A percentile compares a stretch with the other conserved stretches of the same genome.
These are phyloP conservation scores for Collybia sordida DNA, from an alignment of 768 basidiomycete species.

Conservation along the genomic window DNA sequence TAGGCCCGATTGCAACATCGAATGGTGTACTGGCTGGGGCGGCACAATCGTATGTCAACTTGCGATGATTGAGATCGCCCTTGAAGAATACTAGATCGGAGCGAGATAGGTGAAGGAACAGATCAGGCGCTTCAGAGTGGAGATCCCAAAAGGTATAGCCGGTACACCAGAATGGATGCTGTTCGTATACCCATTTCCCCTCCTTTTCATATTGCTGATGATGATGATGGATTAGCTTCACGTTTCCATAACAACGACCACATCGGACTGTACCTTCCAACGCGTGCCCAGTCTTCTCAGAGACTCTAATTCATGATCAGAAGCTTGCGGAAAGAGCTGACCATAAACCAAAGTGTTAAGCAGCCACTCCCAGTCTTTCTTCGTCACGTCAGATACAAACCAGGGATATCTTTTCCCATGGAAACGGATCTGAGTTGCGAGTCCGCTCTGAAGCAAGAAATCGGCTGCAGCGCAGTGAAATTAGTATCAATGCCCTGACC, in stretches of 20 bases:
- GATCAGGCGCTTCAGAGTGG: conserved; percentile 80
- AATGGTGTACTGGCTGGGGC: conserved; percentile 88
- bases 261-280: conserved; percentile 70
- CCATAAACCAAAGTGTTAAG: conserved; percentile 88
- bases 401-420: conserved; percentile 95
- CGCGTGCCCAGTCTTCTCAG: conserved; percentile 75
- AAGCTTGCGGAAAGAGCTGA: conserved; percentile 84
- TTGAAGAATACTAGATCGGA: conserved; percentile 94
- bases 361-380: conserved; percentile 93
- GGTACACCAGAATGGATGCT: conserved; percentile 95
- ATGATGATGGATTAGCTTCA: conserved; percentile 3
- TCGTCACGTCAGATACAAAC: conserved; percentile 93
- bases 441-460: conserved; percentile 88
- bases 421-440: conserved; percentile 83
- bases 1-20: conserved; percentile 86
- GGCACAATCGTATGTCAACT: conserved; percentile 84
- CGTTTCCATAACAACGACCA: not conserved
- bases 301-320: conserved; percentile 79
- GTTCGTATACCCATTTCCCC: conserved; percentile 92
- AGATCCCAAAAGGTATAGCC: conserved; percentile 94
- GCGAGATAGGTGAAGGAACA: conserved; percentile 88
- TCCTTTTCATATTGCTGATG: conserved; percentile 85
- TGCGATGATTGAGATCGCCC: conserved; percentile 92
- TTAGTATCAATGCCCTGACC: not conserved
- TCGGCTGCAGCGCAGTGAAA: conserved; percentile 56